A percentile compares a stretch with the other conserved stretches of the same genome.
phyloP scores from a whole-genome alignment of 768 basidiomycete species.

The Leucocoprinus leucothites region DNA sequence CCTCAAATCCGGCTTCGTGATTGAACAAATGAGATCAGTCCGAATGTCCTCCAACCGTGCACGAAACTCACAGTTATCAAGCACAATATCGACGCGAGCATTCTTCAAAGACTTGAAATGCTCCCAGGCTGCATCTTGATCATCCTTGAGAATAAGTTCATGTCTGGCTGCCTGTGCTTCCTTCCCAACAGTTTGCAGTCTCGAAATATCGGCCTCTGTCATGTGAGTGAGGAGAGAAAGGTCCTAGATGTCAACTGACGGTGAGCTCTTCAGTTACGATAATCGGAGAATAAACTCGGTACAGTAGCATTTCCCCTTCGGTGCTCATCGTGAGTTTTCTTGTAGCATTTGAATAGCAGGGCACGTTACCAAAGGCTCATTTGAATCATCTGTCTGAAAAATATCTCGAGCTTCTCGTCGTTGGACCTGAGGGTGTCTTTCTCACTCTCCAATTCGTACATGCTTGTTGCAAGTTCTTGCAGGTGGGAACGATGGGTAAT shows the following conservation, averaged over 20 bases:
- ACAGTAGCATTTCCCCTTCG: constrained; percentile 93
- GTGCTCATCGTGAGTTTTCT: not conserved
- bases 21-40: not conserved
- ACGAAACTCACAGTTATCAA: constrained; percentile 76
- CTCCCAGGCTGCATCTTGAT: constrained; percentile 73
- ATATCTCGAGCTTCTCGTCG: constrained; percentile 50
- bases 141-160: constrained; percentile 80
- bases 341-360: not conserved
- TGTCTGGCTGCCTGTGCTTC: constrained; percentile 78
- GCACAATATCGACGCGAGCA: constrained; percentile 75
- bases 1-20: constrained; percentile 83
- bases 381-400: constrained; percentile 85
- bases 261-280: not conserved
- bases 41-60: not conserved
- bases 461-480: constrained; percentile 69
- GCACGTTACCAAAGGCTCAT: constrained; percentile 79
- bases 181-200: constrained; percentile 78
- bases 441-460: constrained; percentile 60
- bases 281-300: constrained; percentile 15
- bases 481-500: not conserved
- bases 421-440: constrained; percentile 43
- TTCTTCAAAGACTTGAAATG: constrained; percentile 55
- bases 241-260: constrained; percentile 53
- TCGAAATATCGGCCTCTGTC: constrained; percentile 75
- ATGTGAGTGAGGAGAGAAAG: constrained; percentile 87